These are phyloP conservation scores for Mimosa bimucronata DNA, from an alignment of 306 rosid genomes.

Conservation along the genomic window DNA sequence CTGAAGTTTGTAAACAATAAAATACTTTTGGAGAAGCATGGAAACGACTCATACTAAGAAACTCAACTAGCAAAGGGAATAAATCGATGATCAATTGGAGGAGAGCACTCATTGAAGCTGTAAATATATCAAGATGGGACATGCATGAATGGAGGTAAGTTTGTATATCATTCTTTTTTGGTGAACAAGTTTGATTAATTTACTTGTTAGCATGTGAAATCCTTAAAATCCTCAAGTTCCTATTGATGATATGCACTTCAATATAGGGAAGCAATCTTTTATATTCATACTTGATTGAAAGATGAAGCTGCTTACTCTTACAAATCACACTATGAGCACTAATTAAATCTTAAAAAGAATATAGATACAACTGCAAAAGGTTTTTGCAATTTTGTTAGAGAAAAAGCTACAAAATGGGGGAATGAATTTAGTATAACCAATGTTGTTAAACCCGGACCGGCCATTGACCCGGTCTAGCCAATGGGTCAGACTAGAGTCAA, in stretches of 20 bases:
- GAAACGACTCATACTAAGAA: not conserved
- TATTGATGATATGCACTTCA: no score
- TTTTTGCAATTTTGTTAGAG: not conserved
- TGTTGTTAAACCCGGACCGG: no score
- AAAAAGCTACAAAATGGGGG: not conserved
- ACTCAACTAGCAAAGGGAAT: not conserved
- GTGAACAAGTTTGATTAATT: not conserved
- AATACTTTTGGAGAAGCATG: not conserved
- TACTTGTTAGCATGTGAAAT: no score
- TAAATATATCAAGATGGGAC: not conserved
- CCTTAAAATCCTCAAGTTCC: no score
- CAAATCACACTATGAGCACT: not conserved
- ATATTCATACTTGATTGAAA: no score
- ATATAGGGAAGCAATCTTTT: no score
- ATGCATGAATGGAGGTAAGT: not conserved
- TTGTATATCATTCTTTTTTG: no score
- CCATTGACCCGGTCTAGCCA: no score
- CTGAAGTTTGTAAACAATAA: not conserved
- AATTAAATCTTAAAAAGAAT: no score
- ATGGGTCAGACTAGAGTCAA: no score
- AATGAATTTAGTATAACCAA: no score
- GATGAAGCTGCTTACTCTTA: not conserved
- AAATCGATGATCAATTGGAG: not conserved
- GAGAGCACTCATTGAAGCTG: constrained; percentile 5
- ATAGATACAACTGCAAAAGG: not conserved